Percentiles rank a stretch among this genome's conserved stretches.
These are phyloP conservation scores for Mycena pura DNA, from an alignment of 768 basidiomycete species.

Conservation along the genomic window DNA sequence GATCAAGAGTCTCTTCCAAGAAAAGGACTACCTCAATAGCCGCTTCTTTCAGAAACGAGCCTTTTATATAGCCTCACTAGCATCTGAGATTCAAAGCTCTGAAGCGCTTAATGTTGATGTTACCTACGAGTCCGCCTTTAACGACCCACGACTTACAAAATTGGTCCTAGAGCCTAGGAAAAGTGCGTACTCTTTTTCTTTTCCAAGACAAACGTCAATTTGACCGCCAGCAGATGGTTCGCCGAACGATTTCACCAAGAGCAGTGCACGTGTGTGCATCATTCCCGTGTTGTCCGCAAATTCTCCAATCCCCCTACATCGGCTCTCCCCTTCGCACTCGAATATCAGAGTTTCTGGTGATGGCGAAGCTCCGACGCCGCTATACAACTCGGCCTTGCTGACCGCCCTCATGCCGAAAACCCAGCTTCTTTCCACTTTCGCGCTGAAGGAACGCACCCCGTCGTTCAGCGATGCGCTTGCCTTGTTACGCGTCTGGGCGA, in stretches of 20 bases:
- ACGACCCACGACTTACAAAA: conserved; percentile 70
- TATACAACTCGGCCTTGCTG: conserved; percentile 82
- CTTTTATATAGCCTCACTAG: conserved; percentile 85
- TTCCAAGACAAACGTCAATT: conserved; percentile 29
- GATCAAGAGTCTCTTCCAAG: conserved; percentile 82
- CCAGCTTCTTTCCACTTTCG: conserved; percentile 61
- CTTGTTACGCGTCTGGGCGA: conserved; percentile 89
- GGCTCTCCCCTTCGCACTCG: conserved; percentile 76
- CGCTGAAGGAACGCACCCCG: conserved; percentile 59
- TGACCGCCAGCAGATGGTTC: conserved; percentile 52
- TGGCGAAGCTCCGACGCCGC: conserved; percentile 62
- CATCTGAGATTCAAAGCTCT: conserved; percentile 58
- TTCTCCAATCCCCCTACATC: conserved; percentile 69
- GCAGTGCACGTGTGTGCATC: conserved; percentile 75
- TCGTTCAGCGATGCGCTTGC: conserved; percentile 78
- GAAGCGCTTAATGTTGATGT: conserved; percentile 63
- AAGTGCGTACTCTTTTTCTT: conserved; percentile 44
- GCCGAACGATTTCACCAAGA: conserved; percentile 64
- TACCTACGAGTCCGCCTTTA: conserved; percentile 60
- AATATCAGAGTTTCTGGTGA: conserved; percentile 50
- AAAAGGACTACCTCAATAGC: conserved; percentile 91
- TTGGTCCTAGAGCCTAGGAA: conserved; percentile 64
- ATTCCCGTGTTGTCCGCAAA: conserved; percentile 67
- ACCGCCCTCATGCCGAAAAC: conserved; percentile 53
- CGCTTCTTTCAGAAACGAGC: conserved; percentile 93